Evolutionary conservation across 176 grass and related monocot species (phyloP).

Genomic region (Oryza glumipatula): DNA sequence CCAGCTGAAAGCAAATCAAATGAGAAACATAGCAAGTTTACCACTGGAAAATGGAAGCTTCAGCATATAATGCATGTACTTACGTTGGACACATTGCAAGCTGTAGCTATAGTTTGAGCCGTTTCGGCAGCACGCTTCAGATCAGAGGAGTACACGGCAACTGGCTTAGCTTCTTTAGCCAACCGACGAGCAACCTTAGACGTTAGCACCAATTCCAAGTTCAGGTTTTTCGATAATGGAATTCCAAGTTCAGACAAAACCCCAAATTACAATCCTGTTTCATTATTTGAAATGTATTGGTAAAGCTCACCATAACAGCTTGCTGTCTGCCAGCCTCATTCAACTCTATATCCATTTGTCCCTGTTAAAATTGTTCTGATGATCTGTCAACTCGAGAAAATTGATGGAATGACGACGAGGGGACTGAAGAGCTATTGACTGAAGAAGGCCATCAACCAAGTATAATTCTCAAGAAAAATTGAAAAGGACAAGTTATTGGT

Average conservation of each 20-base stretch:
- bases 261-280: not conserved
- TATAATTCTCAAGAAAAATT: not conserved
- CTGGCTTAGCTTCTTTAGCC: slow-evolving; percentile 54
- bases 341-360: slow-evolving; percentile 66
- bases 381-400: not conserved
- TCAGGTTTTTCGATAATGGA: not conserved
- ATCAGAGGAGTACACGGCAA: slow-evolving; percentile 71
- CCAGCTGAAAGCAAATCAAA: slow-evolving; percentile 43
- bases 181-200: slow-evolving; percentile 59
- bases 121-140: slow-evolving; percentile 69
- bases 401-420: not conserved
- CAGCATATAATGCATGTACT: not conserved
- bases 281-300: not conserved
- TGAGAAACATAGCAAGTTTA: not conserved
- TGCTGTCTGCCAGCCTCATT: slow-evolving; percentile 63
- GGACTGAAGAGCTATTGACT: too few species aligned
- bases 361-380: slow-evolving; percentile 21
- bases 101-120: slow-evolving; percentile 47
- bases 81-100: slow-evolving; percentile 53
- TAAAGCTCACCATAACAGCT: slow-evolving; percentile 47
- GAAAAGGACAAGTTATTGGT: not conserved
- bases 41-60: not conserved
- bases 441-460: not conserved
- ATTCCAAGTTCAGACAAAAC: not conserved
- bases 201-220: slow-evolving; percentile 22